phyloP scores from a whole-genome alignment of 169 alveolate species.

The Plasmodium berghei region DNA sequence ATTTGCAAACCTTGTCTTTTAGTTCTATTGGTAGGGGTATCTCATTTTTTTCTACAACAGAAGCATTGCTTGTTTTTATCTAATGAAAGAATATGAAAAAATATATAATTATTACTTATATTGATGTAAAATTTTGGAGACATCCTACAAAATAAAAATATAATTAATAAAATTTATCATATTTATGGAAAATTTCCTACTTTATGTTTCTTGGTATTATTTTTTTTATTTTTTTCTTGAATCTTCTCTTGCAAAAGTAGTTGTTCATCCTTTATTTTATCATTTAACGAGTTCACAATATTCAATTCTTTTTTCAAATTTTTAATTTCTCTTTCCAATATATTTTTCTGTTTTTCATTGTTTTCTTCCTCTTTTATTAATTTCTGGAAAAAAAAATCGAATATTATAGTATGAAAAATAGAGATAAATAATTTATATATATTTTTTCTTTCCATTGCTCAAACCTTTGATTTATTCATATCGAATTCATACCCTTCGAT shows the following conservation, averaged over 20 bases:
- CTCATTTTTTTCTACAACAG: constrained; percentile 26
- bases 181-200: not conserved
- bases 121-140: not conserved
- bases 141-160: not conserved
- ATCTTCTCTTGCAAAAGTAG: constrained; percentile 24
- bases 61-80: constrained; percentile 22
- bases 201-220: constrained; percentile 23
- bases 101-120: not conserved
- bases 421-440: not conserved
- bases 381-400: constrained; percentile 28
- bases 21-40: constrained; percentile 13
- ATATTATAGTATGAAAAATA: not conserved
- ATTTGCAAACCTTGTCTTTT: not conserved
- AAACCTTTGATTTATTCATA: constrained; percentile 39
- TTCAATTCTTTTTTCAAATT: constrained; percentile 52
- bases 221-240: constrained; percentile 11
- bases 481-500: constrained; percentile 58
- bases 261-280: constrained; percentile 51
- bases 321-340: constrained; percentile 43
- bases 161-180: not conserved
- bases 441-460: not conserved
- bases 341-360: constrained; percentile 9
- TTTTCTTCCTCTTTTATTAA: constrained; percentile 24
- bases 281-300: constrained; percentile 27
- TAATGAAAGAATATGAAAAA: constrained; percentile 4